Evolutionary conservation across 192 early-diverging fungal genomes (phyloP), one percentile per base, ranked within the genome.

Genomic region (Podila verticillata): DNA sequence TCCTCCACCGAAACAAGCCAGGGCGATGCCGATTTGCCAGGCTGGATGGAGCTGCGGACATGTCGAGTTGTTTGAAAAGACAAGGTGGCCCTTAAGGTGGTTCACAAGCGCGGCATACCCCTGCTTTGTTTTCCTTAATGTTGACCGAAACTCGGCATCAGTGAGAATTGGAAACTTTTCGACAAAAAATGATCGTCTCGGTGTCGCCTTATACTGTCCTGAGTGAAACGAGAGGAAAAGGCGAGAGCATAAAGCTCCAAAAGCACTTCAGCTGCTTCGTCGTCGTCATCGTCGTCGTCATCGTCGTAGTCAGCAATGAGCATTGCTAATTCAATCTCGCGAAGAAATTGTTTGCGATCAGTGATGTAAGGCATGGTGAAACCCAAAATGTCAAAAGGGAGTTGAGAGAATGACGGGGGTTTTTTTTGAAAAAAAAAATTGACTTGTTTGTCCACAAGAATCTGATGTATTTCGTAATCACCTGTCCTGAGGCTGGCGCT

Each of bases 11-110:
- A 73, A 36, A 1, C 63, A 57, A 36, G 63, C 6, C 17, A 73
- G 34, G n/a, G 64, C 58, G 35, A 66, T 47, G 20, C 63, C 71
- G 2, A 73, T 47, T 57, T 73, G 71, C 57, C 35, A 49, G 6
- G 51, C 44, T 39, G 71, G 47, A 39, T 60, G 28, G 1, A 26
- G 24, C 44, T 73, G 71, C 15, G 35, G 24, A 28, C 54, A 54
- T 6, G 34, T 61, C 1, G 71, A 61, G n/a, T 48, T 49, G 64
- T 73, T 73, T 32, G 57, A 47, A 29, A 73, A 73, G 10, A 61
- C 31, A 2, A 44, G 57, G n/a, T 73, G 39, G 31, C 61, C 26
- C 15, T 61, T 32, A 20, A 73, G 65, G 20, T 65, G 19, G 2
- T 66, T 29, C 24, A 44, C 32, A 57, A 73, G 20, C 31, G n/a